Evolutionary conservation across 768 basidiomycete genomes (phyloP), one percentile per base, ranked within the genome.

Genomic region (Podaxis carcinomalis): DNA sequence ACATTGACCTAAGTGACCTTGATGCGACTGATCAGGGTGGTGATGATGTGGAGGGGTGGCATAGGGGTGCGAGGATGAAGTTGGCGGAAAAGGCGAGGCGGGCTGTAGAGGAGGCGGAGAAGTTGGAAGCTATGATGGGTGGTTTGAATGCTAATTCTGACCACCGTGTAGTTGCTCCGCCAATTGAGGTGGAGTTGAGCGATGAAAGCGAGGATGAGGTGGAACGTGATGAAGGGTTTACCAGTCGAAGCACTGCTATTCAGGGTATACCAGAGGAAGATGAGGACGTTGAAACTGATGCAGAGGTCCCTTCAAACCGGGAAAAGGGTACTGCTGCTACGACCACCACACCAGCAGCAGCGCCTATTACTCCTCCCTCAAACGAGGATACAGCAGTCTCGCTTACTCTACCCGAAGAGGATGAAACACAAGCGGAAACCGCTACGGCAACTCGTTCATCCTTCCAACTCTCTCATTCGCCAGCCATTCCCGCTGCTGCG

Each of bases 181-280:
- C 90, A 2, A 90, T 91, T 47, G 80, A 86, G 27, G 84, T 88
- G 27, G 89, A 92, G 68, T 57, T 90, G 66, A 91, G 89, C 65
- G 91, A 92, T 69, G 89, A 91, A 70, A 90, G 90, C 64, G 90
- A 90, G n/a, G 80, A 67, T 21, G 88, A 89, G 58, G 83, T 35
- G 3, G 83, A 84, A 44, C 57, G 77, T 46, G 69, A 75, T 4
- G 73, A 75, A 5, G 73, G 72, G 5, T 80, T 71, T 62, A 75
- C 78, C 46, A 66, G 69, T 44, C 74, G 65, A 72, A 73, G 77
- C 62, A 73, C 64, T 57, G 71, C 65, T 5, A 70, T 75, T 52
- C 74, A 74, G 56, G 73, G 81, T 64, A 90, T 90, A 25, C 76
- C 83, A 19, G 89, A 92, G 69, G 89, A 89, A 64, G 87, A 89